Base-by-base conservation (phyloP, 306 rosid genomes). In the Psophocarpus tetragonolobus region DNA sequence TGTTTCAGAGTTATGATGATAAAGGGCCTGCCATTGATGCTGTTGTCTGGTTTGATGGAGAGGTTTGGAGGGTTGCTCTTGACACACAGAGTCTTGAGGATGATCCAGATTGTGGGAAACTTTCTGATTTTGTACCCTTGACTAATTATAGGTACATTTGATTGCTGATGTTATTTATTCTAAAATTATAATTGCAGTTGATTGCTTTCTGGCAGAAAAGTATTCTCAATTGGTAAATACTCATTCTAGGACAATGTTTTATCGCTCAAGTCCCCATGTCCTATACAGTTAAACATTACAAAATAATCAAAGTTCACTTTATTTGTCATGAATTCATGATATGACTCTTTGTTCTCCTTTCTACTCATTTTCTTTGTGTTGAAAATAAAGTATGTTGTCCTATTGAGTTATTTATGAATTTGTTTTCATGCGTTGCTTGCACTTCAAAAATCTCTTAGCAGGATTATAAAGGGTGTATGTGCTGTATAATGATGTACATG, bases 41-140 rank as follows among this genome's bases (percentile, higher is more conserved):
- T 74, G 96, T 95, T 81, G 97, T 92, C 42, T 95, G 99, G 99
- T 86, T 86, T 81, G 97, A 91, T 82, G 99, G 97, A 84, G 97
- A 95, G 85, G 87, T 88, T 71, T 95, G 99, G 99, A 89, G 97
- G 84, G 96, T 76, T 83, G 97, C 99, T 85, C 83, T 95, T 71
- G 99, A 95, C 78, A 91, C 97, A 71, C 92, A 85, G 57, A 84
- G 85, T 82, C 96, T 95, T 13, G 96, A 91, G 86, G 97, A 91
- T 47, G 88, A 88, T 76, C 85, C 90, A 32, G 88, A 86, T 32
- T 61, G 79, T 81, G 99, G 99, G 83, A 92, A 86, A 82, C 97
- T 95, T 73, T 92, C 94, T 68, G 69, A 87, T 77, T 92, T 89
- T 86, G 85, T 82, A 41, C 97, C 99, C 61, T 83, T 95, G 64